Percentiles rank a stretch among this genome's conserved stretches.
These are phyloP conservation scores for Groenewaldozyma salmanticensis DNA, from an alignment of 805 yeast species.

Conservation along the genomic window DNA sequence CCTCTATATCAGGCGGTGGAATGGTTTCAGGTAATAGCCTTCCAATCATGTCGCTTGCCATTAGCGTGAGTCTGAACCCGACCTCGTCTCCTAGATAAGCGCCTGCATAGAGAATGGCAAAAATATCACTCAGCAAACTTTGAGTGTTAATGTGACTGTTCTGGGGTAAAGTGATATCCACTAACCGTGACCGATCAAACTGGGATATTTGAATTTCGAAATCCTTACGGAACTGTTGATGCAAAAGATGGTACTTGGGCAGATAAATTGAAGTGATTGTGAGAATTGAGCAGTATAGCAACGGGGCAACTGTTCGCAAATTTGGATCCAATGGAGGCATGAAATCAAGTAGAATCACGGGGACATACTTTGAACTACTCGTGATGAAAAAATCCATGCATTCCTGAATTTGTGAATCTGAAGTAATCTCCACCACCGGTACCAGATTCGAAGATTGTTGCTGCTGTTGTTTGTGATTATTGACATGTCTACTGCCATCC, in stretches of 20 bases:
- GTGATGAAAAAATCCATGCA: constrained; percentile 12
- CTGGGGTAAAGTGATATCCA: neutral
- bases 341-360: constrained; percentile 15
- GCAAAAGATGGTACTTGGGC: constrained; percentile 9
- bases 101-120: constrained; percentile 14
- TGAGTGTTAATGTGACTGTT: neutral
- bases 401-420: constrained; percentile 6
- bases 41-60: constrained; percentile 13
- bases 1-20: neutral
- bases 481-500: neutral
- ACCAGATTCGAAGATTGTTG: too few relatives aligned
- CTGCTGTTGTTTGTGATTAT: neutral
- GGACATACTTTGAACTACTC: constrained; percentile 14
- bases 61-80: constrained; percentile 14
- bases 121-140: constrained; percentile 6
- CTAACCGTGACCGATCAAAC: constrained; percentile 1
- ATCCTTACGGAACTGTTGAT: constrained; percentile 10
- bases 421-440: neutral
- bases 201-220: constrained; percentile 6
- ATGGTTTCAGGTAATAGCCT: constrained; percentile 8
- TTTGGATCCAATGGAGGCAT: constrained; percentile 10
- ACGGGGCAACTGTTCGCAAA: constrained; percentile 9
- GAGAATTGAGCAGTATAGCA: constrained; percentile 13
- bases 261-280: constrained; percentile 14
- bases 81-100: constrained; percentile 19